A percentile compares a stretch with the other conserved stretches of the same genome.
These are phyloP conservation scores for Solanum virginianum DNA, from an alignment of 257 asterid genomes.

Conservation along the genomic window DNA sequence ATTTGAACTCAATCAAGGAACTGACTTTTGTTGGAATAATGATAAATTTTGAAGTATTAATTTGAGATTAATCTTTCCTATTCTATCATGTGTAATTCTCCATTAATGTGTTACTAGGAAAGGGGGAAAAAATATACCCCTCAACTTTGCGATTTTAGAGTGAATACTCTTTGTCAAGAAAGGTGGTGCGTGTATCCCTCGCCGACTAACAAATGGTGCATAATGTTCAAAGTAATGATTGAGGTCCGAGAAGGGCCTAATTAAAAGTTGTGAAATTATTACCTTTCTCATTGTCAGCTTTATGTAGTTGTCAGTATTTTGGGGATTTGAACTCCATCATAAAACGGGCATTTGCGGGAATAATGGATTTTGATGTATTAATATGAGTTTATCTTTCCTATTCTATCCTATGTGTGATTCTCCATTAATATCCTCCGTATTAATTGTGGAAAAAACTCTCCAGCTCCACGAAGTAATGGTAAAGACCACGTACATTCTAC, in stretches of 20 bases:
- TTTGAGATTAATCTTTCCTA: not conserved
- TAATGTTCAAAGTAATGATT: not conserved
- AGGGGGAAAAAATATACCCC: not conserved
- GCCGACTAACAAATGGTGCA: not conserved
- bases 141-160: not conserved
- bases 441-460: too few species aligned
- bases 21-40: not conserved
- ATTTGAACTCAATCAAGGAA: not conserved
- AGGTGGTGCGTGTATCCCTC: not conserved
- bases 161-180: not conserved
- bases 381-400: not conserved
- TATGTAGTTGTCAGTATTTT: not conserved
- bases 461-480: too few species aligned
- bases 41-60: not conserved
- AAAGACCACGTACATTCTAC: too few species aligned
- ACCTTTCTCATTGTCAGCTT: not conserved
- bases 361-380: not conserved
- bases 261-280: not conserved
- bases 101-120: not conserved
- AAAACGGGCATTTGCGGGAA: not conserved
- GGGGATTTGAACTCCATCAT: not conserved
- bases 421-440: not conserved
- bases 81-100: not conserved
- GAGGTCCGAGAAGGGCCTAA: not conserved
- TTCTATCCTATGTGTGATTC: not conserved